Conservation (phyloP, 2,329 filamentous ascomycete species). For the Periconia sp. region DNA sequence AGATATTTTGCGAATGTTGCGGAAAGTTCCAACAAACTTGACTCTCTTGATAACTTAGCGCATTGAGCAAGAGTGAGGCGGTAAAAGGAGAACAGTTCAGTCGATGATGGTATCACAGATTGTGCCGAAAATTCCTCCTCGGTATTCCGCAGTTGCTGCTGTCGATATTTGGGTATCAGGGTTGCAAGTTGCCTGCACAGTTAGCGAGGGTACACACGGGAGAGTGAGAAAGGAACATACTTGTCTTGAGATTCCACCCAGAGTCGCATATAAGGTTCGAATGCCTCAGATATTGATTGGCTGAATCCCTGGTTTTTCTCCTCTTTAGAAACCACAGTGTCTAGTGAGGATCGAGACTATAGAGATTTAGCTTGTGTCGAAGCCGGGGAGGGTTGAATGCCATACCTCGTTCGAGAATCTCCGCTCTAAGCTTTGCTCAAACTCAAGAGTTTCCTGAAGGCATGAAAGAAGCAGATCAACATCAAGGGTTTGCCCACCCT, state of each 20-base stretch:
- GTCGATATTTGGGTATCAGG: conserved; percentile 85
- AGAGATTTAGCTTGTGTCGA: conserved; percentile 16
- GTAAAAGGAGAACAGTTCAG: conserved; percentile 97
- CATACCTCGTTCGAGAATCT: conserved; percentile 68
- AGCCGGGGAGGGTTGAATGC: background rate
- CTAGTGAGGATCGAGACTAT: conserved; percentile 76
- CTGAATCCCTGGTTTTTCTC: conserved; percentile 78
- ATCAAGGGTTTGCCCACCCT: conserved; percentile 78
- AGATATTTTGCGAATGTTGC: conserved; percentile 88
- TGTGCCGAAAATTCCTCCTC: conserved; percentile 94
- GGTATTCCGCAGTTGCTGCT: conserved; percentile 73
- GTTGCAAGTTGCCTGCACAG: conserved; percentile 64
- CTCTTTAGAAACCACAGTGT: conserved; percentile 80
- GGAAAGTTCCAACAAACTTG: conserved; percentile 79
- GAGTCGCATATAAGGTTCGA: conserved; percentile 93
- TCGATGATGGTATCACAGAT: conserved; percentile 88
- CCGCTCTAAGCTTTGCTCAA: conserved; percentile 87
- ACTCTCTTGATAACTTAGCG: conserved; percentile 91
- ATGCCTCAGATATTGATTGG: conserved; percentile 91
- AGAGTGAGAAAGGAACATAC: conserved; percentile 24
- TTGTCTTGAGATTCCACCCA: conserved; percentile 98
- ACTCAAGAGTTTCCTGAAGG: conserved; percentile 93
- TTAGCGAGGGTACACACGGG: conserved; percentile 11
- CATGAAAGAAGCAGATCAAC: conserved; percentile 87
- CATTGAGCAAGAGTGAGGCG: conserved; percentile 91